Base-by-base conservation (phyloP, 192 early-diverging fungal genomes). In the Helicostylum pulchrum region DNA sequence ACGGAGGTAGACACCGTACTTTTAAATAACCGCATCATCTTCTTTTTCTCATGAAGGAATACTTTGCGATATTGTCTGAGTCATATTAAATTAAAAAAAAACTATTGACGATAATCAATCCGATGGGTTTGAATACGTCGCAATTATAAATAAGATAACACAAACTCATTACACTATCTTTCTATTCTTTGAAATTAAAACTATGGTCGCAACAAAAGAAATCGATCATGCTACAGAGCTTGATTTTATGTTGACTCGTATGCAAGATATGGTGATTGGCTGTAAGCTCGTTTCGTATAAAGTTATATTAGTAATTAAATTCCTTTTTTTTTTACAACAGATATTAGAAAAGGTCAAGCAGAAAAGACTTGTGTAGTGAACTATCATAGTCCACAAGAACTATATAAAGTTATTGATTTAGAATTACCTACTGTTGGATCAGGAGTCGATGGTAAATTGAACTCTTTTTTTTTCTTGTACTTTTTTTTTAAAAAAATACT, bases 391-490 rank as follows among this genome's bases (percentile, higher is more conserved):
- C 80, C 78, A 6, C 64, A 81, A 36, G 77, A 79, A 43, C 57
- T 81, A 9, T 72, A 77, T 31, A 64, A 68, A 47, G 44, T 73
- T 4, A 77, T 84, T 36, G 82, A 84, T 61, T 77, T 84, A 20
- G 67, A 71, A 7, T 52, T 84, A 21, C 73, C 77, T 8, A 70
- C 78, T 31, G 21, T 65, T 8, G 82, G 76, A 23, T 55, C 68
- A 5, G 76, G 78, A 26, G 42, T 77, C 12, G 67, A 79, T 64
- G 82, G 79, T 83, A 77, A 10, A 30, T n/a, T 19, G 30, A 42
- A 15, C 34, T 11, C 21, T 7, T 26, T 20, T 12, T 9, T 31
- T 64, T 46, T 19, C 19, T 34, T 26, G 26, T 26, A 26, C 2
- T 26, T 26, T 26, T 26, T 26, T 26, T 67, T 20, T 51, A 58